Base-by-base conservation (phyloP, 179 eudicot species). In the Silene vulgaris region DNA sequence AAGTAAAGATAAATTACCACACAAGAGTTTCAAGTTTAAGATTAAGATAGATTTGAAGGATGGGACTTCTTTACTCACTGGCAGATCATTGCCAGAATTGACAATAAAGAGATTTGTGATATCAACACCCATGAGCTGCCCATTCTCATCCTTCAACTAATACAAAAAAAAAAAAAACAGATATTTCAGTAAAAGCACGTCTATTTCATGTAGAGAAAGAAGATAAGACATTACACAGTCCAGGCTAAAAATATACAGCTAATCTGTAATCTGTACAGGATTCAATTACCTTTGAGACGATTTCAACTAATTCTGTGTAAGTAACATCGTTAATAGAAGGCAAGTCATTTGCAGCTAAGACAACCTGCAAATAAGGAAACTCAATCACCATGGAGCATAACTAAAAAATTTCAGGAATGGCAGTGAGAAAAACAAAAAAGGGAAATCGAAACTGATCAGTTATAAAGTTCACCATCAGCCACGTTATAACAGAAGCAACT, bases 301-400 rank as follows among this genome's bases (percentile, higher is more conserved):
- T 88, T 72, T 88, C 97, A 74, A 90, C 73, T 66, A 95, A 82
- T 81, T 95, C 97, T 72, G 84, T 75, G 76, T 90, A 95, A 54
- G 97, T 95, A 54, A 95, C 84, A 80, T 95, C 99, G 71, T 95
- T 95, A 23, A 95, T 95, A 35, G 99, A 95, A 76, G 99, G 99
- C 78, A 95, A 82, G 62, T 95, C 99, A 85, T 95, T 95, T 76
- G 97, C 97, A 66, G 99, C 97, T 86, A 95, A 82, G 40, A 95
- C 90, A 77, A 95, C 97, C 99, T 95, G 90, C 80, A 84, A 14
- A 67, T 12, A 66, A 72, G 78, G 65, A 29, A 74, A 21, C 68
- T 16, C 23, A n/a, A 57, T 67, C 45, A 71, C 8, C 81, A 13
- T 72, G 72, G 12, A 74, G 60, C 63, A 70, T 66, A 69, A 73